Evolutionary conservation across 352 stramenopile genomes (phyloP), one percentile per base, ranked within the genome.

Genomic region (Globisporangium barbulae): DNA sequence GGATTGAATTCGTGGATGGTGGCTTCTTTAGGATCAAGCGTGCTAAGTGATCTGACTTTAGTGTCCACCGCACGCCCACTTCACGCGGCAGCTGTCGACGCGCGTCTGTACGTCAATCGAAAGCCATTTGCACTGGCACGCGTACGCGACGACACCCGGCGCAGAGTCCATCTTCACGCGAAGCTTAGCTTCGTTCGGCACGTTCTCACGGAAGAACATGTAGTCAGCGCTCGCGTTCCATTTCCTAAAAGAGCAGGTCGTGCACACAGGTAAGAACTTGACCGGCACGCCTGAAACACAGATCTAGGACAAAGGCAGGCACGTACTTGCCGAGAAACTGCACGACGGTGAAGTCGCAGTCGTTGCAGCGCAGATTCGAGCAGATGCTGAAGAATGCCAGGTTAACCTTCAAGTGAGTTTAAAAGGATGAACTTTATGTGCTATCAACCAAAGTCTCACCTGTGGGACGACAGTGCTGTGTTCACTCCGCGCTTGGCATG

Each of bases 141-240:
- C 85, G 67, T 92, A 94, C 6, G 81, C 85, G 5, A 76, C 71
- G 55, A 71, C 78, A 13, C 74, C 82, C 49, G 74, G 65, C 9
- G 65, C 63, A 8, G 60, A 57, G 50, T 91, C 78, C 83, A 92
- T 85, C 44, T 89, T 88, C 5, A 68, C 76, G 9, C 78, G 67
- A 25, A 93, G 67, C 62, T 90, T 92, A 42, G 68, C 50, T 65
- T 90, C 83, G 48, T 78, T 93, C 10, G 83, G 83, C 22, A 88
- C 75, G 49, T 92, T 92, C 61, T 94, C 85, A 45, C 83, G 79
- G 56, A 93, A 93, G 62, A 94, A 91, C 82, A 91, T 94, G 69
- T 92, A 94, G 53, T 94, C 85, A 6, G 75, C 85, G 54, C 64
- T 89, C 19, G 65, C 57, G 55, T 73, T 74, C 83, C 83, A 94